A percentile compares a stretch with the other conserved stretches of the same genome.
phyloP scores from a whole-genome alignment of 768 basidiomycete genomes.

The Russula sp. region DNA sequence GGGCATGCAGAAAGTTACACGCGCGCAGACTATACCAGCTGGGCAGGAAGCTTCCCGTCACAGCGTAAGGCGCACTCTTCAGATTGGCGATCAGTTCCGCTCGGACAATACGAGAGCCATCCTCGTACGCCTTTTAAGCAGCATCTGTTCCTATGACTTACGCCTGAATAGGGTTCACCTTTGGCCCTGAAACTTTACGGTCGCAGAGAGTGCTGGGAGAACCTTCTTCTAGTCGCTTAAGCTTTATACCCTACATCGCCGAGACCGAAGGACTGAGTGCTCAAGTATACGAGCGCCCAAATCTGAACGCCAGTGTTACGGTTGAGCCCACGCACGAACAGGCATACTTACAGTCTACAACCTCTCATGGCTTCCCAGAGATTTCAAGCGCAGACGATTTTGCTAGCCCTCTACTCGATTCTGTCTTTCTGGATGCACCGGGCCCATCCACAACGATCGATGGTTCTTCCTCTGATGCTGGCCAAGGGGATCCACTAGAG shows the following conservation, averaged over 20 bases:
- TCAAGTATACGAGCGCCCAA: constrained; percentile 8
- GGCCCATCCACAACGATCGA: constrained; percentile 15
- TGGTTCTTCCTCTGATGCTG: constrained; percentile 23
- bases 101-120: constrained; percentile 7
- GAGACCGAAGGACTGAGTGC: constrained; percentile 11
- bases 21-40: constrained; percentile 24
- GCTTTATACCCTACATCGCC: constrained; percentile 19
- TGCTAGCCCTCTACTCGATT: constrained; percentile 21
- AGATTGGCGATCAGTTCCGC: constrained; percentile 18
- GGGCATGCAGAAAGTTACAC: constrained; percentile 30
- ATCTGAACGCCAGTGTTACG: constrained; percentile 1
- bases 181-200: constrained; percentile 5
- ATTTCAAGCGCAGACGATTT: constrained; percentile 12
- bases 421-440: constrained; percentile 14
- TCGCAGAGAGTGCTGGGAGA: constrained; percentile 21
- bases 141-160: not conserved
- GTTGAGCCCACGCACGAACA: constrained; percentile 6
- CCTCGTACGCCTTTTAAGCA: constrained; percentile 10
- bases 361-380: constrained; percentile 5
- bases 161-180: constrained; percentile 5
- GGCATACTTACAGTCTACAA: constrained; percentile 12
- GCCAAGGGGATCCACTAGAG: constrained; percentile 17
- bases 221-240: constrained; percentile 23
- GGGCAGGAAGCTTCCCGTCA: constrained; percentile 4
- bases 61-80: constrained; percentile 13